Percentiles rank a stretch among this genome's conserved stretches.
Evolutionary conservation across 1,139 yeast species (phyloP).

Genomic region (Debaryomyces psychrophilus): DNA sequence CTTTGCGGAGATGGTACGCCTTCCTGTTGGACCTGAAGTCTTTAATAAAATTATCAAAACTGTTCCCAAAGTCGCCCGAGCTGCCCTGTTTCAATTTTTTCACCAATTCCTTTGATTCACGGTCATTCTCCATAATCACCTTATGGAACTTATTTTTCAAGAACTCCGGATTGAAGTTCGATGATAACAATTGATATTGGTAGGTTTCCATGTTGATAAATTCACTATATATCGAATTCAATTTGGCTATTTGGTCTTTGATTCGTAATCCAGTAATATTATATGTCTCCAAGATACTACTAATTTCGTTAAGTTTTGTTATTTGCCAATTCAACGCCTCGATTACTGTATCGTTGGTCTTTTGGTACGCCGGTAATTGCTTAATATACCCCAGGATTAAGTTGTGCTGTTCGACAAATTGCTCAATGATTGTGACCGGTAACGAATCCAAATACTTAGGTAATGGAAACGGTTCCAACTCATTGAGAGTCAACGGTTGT

Average conservation of each 20-base stretch:
- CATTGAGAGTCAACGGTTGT: slow-evolving; percentile 15
- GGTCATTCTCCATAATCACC: slow-evolving; percentile 29
- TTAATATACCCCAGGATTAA: slow-evolving; percentile 38
- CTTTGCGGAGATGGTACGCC: slow-evolving; percentile 56
- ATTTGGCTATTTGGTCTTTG: slow-evolving; percentile 26
- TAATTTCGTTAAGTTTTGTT: slow-evolving; percentile 26
- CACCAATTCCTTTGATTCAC: slow-evolving; percentile 26
- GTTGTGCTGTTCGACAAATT: slow-evolving; percentile 31
- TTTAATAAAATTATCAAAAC: slow-evolving; percentile 38
- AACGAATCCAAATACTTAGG: slow-evolving; percentile 32
- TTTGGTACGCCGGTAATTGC: slow-evolving; percentile 26
- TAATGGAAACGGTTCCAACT: slow-evolving; percentile 31
- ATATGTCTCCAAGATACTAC: slow-evolving; percentile 32
- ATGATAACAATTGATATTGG: slow-evolving; percentile 45
- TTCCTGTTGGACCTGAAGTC: slow-evolving; percentile 51
- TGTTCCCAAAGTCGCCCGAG: slow-evolving; percentile 15
- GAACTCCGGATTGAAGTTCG: slow-evolving; percentile 40
- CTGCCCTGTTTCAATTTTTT: slow-evolving; percentile 14
- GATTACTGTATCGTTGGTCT: slow-evolving; percentile 21
- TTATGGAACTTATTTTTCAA: slow-evolving; percentile 33
- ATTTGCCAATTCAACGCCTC: slow-evolving; percentile 25
- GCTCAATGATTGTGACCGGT: slow-evolving; percentile 30
- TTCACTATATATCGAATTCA: slow-evolving; percentile 34
- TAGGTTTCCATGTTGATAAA: slow-evolving; percentile 40
- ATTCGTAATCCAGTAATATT: slow-evolving; percentile 28